Evolutionary conservation across 257 asterid species (phyloP).

Genomic region (Gynochthodes officinalis): DNA sequence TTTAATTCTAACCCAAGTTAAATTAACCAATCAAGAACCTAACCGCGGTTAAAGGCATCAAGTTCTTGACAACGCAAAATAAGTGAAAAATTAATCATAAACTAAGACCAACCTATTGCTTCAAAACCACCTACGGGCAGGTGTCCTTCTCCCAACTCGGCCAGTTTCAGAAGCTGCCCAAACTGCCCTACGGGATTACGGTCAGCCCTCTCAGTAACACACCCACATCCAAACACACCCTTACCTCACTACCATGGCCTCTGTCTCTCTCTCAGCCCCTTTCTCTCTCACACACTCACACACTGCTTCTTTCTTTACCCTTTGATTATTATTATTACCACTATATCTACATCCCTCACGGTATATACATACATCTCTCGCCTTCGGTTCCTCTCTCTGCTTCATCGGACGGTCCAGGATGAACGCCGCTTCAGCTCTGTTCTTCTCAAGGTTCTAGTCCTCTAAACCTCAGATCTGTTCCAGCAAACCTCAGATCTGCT

Average conservation of each 20-base stretch:
- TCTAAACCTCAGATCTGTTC: conserved; percentile 30
- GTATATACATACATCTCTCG: conserved; percentile 8
- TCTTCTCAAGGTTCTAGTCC: conserved; percentile 30
- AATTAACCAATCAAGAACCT: neutral
- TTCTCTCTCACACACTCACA: conserved; percentile 8
- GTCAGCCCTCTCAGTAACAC: conserved; percentile 20
- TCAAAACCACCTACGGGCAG: conserved; percentile 5
- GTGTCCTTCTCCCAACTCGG: neutral
- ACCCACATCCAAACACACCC: conserved; percentile 17
- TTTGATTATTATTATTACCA: neutral
- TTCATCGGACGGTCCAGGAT: conserved; percentile 54
- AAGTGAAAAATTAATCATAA: neutral
- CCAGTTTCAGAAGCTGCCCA: conserved; percentile 18
- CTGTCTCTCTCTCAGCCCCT: conserved; percentile 7
- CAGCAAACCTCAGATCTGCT: conserved; percentile 40
- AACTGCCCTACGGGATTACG: conserved; percentile 13
- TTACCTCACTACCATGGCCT: neutral
- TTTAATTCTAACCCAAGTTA: neutral
- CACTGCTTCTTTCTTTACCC: conserved; percentile 6
- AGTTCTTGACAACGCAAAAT: neutral
- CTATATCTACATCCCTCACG: conserved; percentile 12
- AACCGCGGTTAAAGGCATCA: conserved; percentile 12
- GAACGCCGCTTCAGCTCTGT: conserved; percentile 33
- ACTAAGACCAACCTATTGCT: neutral
- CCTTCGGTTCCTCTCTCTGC: conserved; percentile 33